Percentiles rank a stretch among this genome's conserved stretches.
phyloP scores from a whole-genome alignment of 1,284 basidiomycete species.

The Vanrija sp. region DNA sequence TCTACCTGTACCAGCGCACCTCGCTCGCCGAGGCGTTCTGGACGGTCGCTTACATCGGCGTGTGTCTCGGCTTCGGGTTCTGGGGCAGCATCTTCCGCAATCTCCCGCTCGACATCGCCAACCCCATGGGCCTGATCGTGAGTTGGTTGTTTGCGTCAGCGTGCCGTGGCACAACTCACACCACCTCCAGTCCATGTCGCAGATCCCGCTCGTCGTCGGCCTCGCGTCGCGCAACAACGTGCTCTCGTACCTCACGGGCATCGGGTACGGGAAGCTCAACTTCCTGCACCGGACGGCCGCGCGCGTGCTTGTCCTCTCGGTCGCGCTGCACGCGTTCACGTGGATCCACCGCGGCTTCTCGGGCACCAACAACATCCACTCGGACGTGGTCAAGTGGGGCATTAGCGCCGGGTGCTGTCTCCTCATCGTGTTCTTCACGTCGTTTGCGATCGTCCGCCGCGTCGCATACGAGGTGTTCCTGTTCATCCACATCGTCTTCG shows the following conservation, averaged over 20 bases:
- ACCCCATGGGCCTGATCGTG: conserved; percentile 6
- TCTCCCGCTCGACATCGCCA: conserved; percentile 1
- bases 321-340: conserved; percentile 34
- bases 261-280: conserved; percentile 58
- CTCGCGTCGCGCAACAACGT: conserved; percentile 64
- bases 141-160: neutral
- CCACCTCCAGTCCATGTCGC: conserved; percentile 27
- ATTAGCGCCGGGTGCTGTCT: conserved; percentile 32
- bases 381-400: neutral
- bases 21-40: conserved; percentile 2
- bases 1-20: neutral
- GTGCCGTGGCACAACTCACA: neutral
- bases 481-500: conserved; percentile 52
- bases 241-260: conserved; percentile 60
- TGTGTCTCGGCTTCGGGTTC: conserved; percentile 10
- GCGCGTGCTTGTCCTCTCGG: conserved; percentile 24
- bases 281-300: conserved; percentile 40
- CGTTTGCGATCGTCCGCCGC: conserved; percentile 49
- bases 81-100: conserved; percentile 7
- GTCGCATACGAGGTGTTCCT: conserved; percentile 55
- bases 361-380: too few relatives aligned
- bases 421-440: conserved; percentile 50
- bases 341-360: conserved; percentile 13
- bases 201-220: conserved; percentile 60
- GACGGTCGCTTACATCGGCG: neutral